Conservation (phyloP, 495 filamentous ascomycete genomes). For the Penicillium desertorum region DNA sequence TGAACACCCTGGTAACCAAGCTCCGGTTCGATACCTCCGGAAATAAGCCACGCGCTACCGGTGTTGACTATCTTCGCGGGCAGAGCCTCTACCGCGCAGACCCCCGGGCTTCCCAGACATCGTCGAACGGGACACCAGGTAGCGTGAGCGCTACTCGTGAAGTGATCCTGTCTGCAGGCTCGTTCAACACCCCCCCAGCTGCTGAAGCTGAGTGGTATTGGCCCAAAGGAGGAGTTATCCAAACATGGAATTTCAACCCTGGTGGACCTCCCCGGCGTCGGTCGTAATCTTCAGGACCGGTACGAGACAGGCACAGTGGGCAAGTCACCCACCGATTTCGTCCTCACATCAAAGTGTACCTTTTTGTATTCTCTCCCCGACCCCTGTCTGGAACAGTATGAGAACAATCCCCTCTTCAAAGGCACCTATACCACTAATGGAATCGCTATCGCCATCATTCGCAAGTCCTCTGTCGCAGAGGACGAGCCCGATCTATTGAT, state of each 20-base stretch:
- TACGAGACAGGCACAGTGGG: conserved; percentile 56
- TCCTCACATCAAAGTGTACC: conserved; percentile 49
- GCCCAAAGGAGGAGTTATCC: conserved; percentile 50
- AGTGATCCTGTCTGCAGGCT: conserved; percentile 63
- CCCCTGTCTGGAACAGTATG: conserved; percentile 51
- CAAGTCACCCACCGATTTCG: conserved; percentile 46
- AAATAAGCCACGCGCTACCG: conserved; percentile 53
- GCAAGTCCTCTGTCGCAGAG: conserved; percentile 39
- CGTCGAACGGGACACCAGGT: conserved; percentile 40
- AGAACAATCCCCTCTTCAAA: conserved; percentile 32
- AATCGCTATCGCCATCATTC: conserved; percentile 45
- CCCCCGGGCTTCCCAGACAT: conserved; percentile 32
- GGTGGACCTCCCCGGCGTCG: conserved; percentile 60
- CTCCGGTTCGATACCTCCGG: conserved; percentile 52
- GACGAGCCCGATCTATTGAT: conserved; percentile 51
- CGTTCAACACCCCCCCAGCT: conserved; percentile 66
- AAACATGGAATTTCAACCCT: conserved; percentile 50
- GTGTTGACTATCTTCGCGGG: conserved; percentile 63
- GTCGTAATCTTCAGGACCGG: conserved; percentile 65
- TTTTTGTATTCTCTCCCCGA: conserved; percentile 41
- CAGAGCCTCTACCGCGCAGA: conserved; percentile 59
- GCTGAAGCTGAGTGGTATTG: conserved; percentile 66
- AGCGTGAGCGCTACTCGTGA: conserved; percentile 53
- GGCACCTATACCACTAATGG: conserved; percentile 53
- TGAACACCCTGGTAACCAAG: conserved; percentile 61